phyloP scores from a whole-genome alignment of 2,329 filamentous ascomycete genomes.

The Calonectria pseudoreteaudii region DNA sequence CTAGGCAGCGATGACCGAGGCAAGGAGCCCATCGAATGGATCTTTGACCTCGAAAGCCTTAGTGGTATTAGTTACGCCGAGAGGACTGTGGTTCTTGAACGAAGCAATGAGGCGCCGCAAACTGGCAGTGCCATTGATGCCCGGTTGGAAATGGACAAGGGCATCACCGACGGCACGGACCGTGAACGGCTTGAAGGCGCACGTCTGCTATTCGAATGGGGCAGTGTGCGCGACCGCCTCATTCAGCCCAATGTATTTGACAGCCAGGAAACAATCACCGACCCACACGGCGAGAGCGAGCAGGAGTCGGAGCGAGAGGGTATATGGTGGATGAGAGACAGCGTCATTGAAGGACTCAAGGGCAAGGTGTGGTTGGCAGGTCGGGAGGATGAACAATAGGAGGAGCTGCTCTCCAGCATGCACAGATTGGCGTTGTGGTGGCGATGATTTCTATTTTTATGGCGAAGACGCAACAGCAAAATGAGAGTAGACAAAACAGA shows the following conservation, averaged over 20 bases:
- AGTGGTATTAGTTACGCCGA: slow-evolving; percentile 73
- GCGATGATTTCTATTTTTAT: background rate
- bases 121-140: slow-evolving; percentile 74
- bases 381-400: slow-evolving; percentile 48
- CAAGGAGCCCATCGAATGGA: slow-evolving; percentile 73
- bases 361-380: slow-evolving; percentile 66
- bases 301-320: slow-evolving; percentile 42
- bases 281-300: slow-evolving; percentile 39
- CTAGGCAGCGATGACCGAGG: slow-evolving; percentile 63
- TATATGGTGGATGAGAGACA: slow-evolving; percentile 68
- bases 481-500: background rate
- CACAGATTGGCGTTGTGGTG: background rate
- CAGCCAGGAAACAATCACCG: slow-evolving; percentile 50
- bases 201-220: slow-evolving; percentile 68
- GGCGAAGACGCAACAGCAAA: background rate
- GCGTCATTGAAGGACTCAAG: slow-evolving; percentile 66
- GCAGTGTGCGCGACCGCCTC: slow-evolving; percentile 56
- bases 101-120: slow-evolving; percentile 60
- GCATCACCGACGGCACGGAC: slow-evolving; percentile 56
- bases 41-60: slow-evolving; percentile 74
- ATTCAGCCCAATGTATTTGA: slow-evolving; percentile 43
- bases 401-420: slow-evolving; percentile 6
- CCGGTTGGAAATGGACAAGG: slow-evolving; percentile 72
- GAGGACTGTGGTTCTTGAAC: slow-evolving; percentile 70
- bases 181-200: slow-evolving; percentile 60